Base-by-base conservation (phyloP, 441 rosid genomes). In the Arabidopsis lyrata region DNA sequence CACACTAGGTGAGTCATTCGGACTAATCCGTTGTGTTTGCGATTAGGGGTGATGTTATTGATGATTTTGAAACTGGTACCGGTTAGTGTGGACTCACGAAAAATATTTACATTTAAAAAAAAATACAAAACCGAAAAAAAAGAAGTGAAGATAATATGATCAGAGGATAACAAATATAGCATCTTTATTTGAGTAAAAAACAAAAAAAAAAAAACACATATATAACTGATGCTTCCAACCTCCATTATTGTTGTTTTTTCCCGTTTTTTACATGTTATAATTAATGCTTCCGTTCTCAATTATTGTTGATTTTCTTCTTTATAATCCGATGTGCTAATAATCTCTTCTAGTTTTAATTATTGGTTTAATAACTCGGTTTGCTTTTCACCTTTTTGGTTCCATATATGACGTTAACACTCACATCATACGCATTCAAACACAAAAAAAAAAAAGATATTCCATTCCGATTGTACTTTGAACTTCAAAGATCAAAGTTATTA, bases 301-400 rank as follows among this genome's bases (percentile, higher is more conserved):
- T 72, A 72, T 32, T 55, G 38, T 12, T 63, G 42, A 13, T 69
- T 34, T 9, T 34, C 1, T 12, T 18, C 22, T 8, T 8, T 8
- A 9, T 20, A 6, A 24, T 15, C 41, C 27, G 2, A 60, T 70
- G 67, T 70, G 60, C 42, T 35, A 59, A 58, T 24, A 59, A 58
- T 20, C 50, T 59, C 38, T 49, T 35, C 5, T 38, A 16, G 14
- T 38, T 31, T 62, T 8, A 52, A 62, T 72, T 39, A 72, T 50
- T 62, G 53, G 54, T 50, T 24, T 45, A 14, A 22, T 55, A 24
- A 45, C 64, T 63, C 57, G 55, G 31, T 44, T 72, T 72, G 39
- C 64, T 63, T 72, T 72, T 53, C n/a, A 9, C 54, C 24, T 45
- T 72, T 63, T 15, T 42, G 24, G 31, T 42, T 52, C 63, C 50